Base-by-base conservation (phyloP, 2,329 filamentous ascomycete genomes). In the Metarhizium humberi region DNA sequence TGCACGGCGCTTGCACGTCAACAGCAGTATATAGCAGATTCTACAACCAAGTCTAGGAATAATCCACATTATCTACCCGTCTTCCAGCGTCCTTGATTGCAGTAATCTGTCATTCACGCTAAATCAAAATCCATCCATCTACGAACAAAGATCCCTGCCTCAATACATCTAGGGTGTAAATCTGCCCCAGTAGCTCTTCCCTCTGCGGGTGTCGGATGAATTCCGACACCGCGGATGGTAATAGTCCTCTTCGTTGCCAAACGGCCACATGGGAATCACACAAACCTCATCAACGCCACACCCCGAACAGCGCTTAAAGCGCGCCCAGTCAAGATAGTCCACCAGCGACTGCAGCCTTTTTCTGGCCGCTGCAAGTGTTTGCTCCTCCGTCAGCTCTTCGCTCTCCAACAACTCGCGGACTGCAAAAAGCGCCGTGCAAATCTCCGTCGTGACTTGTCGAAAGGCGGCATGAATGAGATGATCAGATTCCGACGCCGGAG, bases 251-350 rank as follows among this genome's bases (percentile, higher is more conserved):
- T 42, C 50, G 20, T 13, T 32, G 7, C 50, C 50, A 52, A 52
- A 52, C 11, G 50, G 50, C 50, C 50, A 52, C 50, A 45, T 45
- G n/a, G 50, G 38, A 29, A 52, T 52, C 18, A 52, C 20, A 38
- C 50, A 52, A 3, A 52, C 50, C 25, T 52, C 50, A 18, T 43
- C 50, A 6, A 42, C 14, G 4, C 20, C 29, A 42, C 50, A 52
- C 5, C 20, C 38, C 1, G 36, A 45, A n/a, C 50, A 52, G 2
- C 18, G 50, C 38, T 52, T 52, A 6, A 52, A 52, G 20, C 38
- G 50, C 18, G 50, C 50, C 50, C 50, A 52, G 6, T 16, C 25
- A 4, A 52, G 38, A n/a, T 42, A 45, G 4, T 30, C 38, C 20
- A 45, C 25, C 6, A 52, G 16, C 6, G 18, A 45, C 7, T 45